A percentile compares a stretch with the other conserved stretches of the same genome.
Evolutionary conservation across 108 stramenopile genomes (phyloP).

Genomic region (Stephanodiscus triporus): DNA sequence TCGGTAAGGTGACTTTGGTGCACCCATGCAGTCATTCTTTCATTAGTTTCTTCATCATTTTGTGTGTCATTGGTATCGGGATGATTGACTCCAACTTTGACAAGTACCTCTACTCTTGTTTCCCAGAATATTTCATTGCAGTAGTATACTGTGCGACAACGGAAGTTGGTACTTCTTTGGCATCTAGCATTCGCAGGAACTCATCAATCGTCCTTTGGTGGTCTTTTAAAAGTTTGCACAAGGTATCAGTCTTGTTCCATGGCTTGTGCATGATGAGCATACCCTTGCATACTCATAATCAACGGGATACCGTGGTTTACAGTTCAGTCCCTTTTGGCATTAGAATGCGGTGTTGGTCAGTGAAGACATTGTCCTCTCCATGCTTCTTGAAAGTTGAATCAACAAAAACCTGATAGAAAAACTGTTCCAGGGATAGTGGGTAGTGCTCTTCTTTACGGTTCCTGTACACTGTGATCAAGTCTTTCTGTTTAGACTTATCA

Average conservation of each 20-base stretch:
- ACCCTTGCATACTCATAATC: conserved; percentile 15
- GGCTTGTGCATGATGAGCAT: conserved; percentile 28
- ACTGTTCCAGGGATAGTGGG: background rate
- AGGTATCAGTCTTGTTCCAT: background rate
- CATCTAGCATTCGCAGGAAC: background rate
- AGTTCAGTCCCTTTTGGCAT: conserved; percentile 5
- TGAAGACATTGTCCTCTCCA: background rate
- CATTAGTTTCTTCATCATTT: too few species aligned
- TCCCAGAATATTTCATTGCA: background rate
- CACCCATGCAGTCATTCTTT: background rate
- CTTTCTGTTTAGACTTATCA: too few species aligned
- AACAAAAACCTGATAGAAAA: background rate
- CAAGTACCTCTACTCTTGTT: background rate
- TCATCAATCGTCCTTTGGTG: too few species aligned
- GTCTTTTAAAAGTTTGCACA: conserved; percentile 1
- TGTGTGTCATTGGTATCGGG: too few species aligned
- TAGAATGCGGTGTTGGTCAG: background rate
- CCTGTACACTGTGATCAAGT: background rate
- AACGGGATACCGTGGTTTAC: conserved; percentile 3
- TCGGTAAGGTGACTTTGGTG: background rate
- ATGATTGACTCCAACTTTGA: too few species aligned
- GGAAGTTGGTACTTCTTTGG: background rate
- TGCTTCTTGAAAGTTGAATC: too few species aligned
- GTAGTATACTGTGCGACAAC: background rate
- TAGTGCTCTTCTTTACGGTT: background rate